Evolutionary conservation across 805 yeast species (phyloP).

Genomic region (Zygotorulaspora sp.): DNA sequence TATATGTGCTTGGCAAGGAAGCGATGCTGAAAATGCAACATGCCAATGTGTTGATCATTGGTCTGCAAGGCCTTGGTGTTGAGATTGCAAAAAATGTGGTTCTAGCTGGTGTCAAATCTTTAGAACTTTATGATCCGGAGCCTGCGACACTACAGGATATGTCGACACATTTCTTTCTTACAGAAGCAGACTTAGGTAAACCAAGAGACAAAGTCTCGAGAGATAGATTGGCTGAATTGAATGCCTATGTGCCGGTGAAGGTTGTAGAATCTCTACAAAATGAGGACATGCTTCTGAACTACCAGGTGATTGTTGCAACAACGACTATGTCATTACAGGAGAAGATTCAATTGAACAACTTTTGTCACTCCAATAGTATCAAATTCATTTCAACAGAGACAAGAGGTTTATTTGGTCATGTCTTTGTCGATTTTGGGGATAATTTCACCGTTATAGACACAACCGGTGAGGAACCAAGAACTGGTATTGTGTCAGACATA

Average conservation of each 20-base stretch:
- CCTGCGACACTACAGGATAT: slow-evolving; percentile 65
- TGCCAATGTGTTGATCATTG: slow-evolving; percentile 87
- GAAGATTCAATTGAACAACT: slow-evolving; percentile 67
- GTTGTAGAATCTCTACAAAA: slow-evolving; percentile 54
- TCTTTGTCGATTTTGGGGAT: slow-evolving; percentile 87
- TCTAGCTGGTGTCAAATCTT: slow-evolving; percentile 92
- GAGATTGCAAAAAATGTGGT: slow-evolving; percentile 97
- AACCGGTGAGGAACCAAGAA: slow-evolving; percentile 87
- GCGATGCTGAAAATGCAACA: slow-evolving; percentile 97
- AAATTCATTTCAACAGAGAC: slow-evolving; percentile 78
- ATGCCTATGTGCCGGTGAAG: slow-evolving; percentile 83
- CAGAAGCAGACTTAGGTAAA: slow-evolving; percentile 67
- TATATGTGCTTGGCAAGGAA: slow-evolving; percentile 93
- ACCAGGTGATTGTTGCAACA: slow-evolving; percentile 81
- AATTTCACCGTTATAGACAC: slow-evolving; percentile 75
- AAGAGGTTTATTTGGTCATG: slow-evolving; percentile 82
- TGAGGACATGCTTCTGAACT: slow-evolving; percentile 46
- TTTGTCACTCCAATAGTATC: slow-evolving; percentile 68
- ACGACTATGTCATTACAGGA: slow-evolving; percentile 61
- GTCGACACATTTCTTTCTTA: slow-evolving; percentile 83
- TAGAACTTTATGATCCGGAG: slow-evolving; percentile 78
- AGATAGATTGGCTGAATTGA: slow-evolving; percentile 70
- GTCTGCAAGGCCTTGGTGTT: slow-evolving; percentile 87
- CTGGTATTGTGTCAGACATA: slow-evolving; percentile 86
- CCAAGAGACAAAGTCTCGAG: slow-evolving; percentile 71